A percentile compares a stretch with the other conserved stretches of the same genome.
phyloP scores from a whole-genome alignment of 2,329 filamentous ascomycete species.

The Phialemonium atrogriseum region DNA sequence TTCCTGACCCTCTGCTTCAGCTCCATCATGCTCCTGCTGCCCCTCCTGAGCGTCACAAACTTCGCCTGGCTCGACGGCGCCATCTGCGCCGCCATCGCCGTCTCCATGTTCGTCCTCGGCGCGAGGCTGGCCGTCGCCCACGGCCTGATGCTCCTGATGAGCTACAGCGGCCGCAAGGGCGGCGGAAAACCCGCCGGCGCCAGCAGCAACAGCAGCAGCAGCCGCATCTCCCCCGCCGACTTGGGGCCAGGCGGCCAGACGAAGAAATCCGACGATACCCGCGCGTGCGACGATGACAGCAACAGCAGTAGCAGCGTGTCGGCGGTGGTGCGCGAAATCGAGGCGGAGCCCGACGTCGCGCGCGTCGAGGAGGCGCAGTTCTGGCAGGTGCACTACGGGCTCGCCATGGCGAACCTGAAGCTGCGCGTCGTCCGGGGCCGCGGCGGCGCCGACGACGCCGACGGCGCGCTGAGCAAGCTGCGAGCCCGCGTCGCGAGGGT shows the following conservation, averaged over 20 bases:
- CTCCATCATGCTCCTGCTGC: slow-evolving; percentile 60
- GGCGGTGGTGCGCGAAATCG: slow-evolving; percentile 76
- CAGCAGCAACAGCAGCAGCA: slow-evolving; percentile 21
- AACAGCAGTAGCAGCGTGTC: slow-evolving; percentile 44
- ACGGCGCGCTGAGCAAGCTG: slow-evolving; percentile 63
- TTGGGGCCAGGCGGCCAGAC: background rate
- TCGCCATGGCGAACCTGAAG: slow-evolving; percentile 93
- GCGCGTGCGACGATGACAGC: background rate
- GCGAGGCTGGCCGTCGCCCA: slow-evolving; percentile 76
- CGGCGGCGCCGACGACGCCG: slow-evolving; percentile 52
- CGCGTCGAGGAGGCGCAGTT: slow-evolving; percentile 86
- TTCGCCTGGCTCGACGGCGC: slow-evolving; percentile 78
- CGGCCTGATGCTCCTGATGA: slow-evolving; percentile 94
- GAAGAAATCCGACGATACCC: slow-evolving; percentile 1
- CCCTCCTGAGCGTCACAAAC: slow-evolving; percentile 72
- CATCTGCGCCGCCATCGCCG: slow-evolving; percentile 72
- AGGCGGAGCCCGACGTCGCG: slow-evolving; percentile 66
- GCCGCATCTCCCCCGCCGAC: too few species aligned
- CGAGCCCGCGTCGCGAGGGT: slow-evolving; percentile 69
- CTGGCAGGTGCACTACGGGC: slow-evolving; percentile 96
- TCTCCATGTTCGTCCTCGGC: slow-evolving; percentile 83
- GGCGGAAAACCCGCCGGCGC: background rate
- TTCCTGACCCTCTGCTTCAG: slow-evolving; percentile 89
- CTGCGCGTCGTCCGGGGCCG: slow-evolving; percentile 49
- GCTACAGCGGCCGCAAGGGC: slow-evolving; percentile 45